Base-by-base conservation (phyloP, 176 grass and related monocot genomes). In the Pharus latifolius region DNA sequence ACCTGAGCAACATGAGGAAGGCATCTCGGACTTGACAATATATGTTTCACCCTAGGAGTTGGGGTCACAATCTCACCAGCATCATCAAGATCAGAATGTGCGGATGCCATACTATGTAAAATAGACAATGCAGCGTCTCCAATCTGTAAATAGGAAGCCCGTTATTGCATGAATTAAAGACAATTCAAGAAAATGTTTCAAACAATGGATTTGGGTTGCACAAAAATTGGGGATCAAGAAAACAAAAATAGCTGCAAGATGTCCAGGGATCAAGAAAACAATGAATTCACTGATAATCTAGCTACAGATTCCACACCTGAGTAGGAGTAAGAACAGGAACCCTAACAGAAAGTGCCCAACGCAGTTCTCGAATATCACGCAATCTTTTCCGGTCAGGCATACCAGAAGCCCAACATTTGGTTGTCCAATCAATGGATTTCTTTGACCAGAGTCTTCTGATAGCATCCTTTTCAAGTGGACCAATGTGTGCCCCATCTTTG, bases 1-100 rank as follows among this genome's bases (percentile, higher is more conserved):
- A 91, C 95, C 84, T 98, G 95, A 65, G 95, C 75, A 78, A 98
- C 81, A 88, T 98, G 95, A 65, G 95, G 95, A 91, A 98, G 84
- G 70, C 95, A 98, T 78, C 95, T 87, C 71, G 87, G 87, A 77
- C 90, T 98, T 50, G 95, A 98, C 24, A 98, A 81, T 73, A 92
- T 89, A 65, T 67, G 84, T 82, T 98, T 98, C 51, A 99, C 95
- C 73, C 79, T 87, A 81, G 95, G 95, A 57, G 95, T 99, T 69
- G 95, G 90, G 49, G 90, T 99, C 53, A 99, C 95, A 76, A 99
- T 93, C 74, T 99, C 90, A 18, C 95, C 95, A 19, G 95, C 90
- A 62, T 99, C 95, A 83, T 99, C 95, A 74, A 99, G 87, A 91
- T 99, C 95, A 78, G 95, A 94, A 80, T 85, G 90, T 56, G 95